Evolutionary conservation across 208 protist species (phyloP).

Genomic region (Kentomonas sorsogonicus): DNA sequence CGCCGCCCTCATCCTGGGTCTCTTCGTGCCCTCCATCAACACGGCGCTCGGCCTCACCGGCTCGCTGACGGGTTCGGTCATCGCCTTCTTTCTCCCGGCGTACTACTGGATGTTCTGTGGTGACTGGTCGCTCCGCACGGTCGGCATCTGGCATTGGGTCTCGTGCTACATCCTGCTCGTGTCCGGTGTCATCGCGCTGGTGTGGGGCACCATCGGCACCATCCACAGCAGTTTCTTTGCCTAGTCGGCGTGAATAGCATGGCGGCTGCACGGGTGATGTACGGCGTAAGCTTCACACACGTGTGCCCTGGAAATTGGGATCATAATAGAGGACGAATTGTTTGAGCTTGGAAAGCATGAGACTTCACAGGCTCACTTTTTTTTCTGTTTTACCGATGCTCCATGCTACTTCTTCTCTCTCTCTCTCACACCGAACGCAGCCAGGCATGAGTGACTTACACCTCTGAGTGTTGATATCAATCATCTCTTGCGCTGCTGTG

Average conservation of each 20-base stretch:
- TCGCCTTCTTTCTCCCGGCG: slow-evolving; percentile 71
- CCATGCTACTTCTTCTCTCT: slow-evolving; percentile 1
- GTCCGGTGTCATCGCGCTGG: slow-evolving; percentile 54
- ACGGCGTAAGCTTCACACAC: no score
- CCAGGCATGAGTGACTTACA: neutral
- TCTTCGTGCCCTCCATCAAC: slow-evolving; percentile 73
- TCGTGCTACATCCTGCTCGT: slow-evolving; percentile 41
- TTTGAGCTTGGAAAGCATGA: neutral
- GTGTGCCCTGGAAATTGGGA: no score
- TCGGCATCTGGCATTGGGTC: slow-evolving; percentile 41
- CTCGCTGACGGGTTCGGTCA: slow-evolving; percentile 64
- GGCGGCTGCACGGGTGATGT: no score
- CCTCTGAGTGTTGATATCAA: neutral
- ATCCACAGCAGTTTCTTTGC: slow-evolving; percentile 35
- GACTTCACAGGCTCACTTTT: no score
- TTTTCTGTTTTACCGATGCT: neutral
- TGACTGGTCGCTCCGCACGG: slow-evolving; percentile 38
- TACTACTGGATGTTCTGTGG: slow-evolving; percentile 68
- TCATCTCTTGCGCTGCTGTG: neutral
- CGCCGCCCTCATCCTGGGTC: slow-evolving; percentile 33
- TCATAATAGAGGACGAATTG: neutral
- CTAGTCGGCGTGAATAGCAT: slow-evolving; percentile 12
- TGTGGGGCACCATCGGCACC: slow-evolving; percentile 53
- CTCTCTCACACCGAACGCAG: neutral
- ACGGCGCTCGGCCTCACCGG: slow-evolving; percentile 66